Percentiles rank a stretch among this genome's conserved stretches.
Evolutionary conservation across 2,329 filamentous ascomycete species (phyloP).

Genomic region (Fusarium coicis): DNA sequence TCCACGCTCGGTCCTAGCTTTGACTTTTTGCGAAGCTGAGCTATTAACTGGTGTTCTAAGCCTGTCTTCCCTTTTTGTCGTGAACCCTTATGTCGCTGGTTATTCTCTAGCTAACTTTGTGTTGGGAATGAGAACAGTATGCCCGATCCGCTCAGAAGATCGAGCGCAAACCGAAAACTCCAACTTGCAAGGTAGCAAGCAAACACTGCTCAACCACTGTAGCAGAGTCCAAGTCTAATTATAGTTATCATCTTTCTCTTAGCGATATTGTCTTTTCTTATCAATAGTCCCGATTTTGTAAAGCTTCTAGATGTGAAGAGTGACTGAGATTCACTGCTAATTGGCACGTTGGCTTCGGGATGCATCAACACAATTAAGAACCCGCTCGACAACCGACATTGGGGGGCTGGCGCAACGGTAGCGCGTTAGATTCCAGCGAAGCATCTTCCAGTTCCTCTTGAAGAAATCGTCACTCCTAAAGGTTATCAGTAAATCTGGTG

Average conservation of each 20-base stretch:
- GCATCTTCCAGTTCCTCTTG: background rate
- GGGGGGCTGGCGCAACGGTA: slow-evolving; percentile 14
- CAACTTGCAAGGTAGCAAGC: background rate
- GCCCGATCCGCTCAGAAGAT: too few species aligned
- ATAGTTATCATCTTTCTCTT: too few species aligned
- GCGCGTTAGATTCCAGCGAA: slow-evolving; percentile 11
- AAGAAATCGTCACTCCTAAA: background rate
- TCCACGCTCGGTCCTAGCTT: background rate
- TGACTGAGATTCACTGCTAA: background rate
- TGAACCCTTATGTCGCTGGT: too few species aligned
- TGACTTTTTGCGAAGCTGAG: background rate
- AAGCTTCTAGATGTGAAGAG: background rate
- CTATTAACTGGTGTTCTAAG: too few species aligned
- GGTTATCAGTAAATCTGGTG: slow-evolving; percentile 17
- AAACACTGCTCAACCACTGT: background rate
- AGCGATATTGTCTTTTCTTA: too few species aligned
- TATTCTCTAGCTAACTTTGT: background rate
- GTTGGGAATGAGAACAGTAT: accelerated
- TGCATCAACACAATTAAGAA: background rate
- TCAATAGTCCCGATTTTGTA: background rate
- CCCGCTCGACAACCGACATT: too few species aligned
- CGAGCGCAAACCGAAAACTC: too few species aligned
- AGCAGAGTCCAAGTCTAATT: too few species aligned
- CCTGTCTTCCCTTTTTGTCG: background rate
- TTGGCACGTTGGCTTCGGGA: too few species aligned